phyloP scores from a whole-genome alignment of 805 yeast species.

The Yamadazyma ubonensis region DNA sequence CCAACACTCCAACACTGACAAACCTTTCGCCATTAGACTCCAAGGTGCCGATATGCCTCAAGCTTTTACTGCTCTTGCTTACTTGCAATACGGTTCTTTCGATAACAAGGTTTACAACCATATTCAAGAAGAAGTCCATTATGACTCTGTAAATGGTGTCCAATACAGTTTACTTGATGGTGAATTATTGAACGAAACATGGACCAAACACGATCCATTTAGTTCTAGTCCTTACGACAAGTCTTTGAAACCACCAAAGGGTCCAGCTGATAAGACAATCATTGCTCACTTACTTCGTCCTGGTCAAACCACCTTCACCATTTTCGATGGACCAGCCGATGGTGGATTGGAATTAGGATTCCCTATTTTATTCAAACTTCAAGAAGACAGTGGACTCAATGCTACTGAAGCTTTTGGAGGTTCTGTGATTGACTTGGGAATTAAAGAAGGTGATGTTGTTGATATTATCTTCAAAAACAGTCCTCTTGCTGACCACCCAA shows the following conservation, averaged over 20 bases:
- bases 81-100: constrained; percentile 22
- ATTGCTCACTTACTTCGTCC: constrained; percentile 29
- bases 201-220: constrained; percentile 19
- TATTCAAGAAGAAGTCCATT: constrained; percentile 1
- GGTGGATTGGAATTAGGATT: constrained; percentile 25
- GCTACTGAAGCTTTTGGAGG: constrained; percentile 13
- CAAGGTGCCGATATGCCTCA: constrained; percentile 30
- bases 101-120: constrained; percentile 1
- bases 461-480: constrained; percentile 31
- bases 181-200: constrained; percentile 12
- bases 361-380: constrained; percentile 8
- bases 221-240: constrained; percentile 18
- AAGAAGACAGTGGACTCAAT: constrained; percentile 7
- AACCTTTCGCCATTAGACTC: constrained; percentile 26
- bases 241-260: constrained; percentile 13
- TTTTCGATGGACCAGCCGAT: constrained; percentile 22
- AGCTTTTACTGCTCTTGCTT: constrained; percentile 25
- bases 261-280: constrained; percentile 25
- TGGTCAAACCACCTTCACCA: constrained; percentile 26
- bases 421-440: constrained; percentile 15
- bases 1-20: constrained; percentile 16
- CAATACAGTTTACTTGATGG: constrained; percentile 25
- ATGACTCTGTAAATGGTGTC: constrained; percentile 20
- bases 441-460: constrained; percentile 28
- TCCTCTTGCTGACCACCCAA: constrained; percentile 30